phyloP scores from a whole-genome alignment of 352 stramenopile species.

The Globisporangium ultimum region DNA sequence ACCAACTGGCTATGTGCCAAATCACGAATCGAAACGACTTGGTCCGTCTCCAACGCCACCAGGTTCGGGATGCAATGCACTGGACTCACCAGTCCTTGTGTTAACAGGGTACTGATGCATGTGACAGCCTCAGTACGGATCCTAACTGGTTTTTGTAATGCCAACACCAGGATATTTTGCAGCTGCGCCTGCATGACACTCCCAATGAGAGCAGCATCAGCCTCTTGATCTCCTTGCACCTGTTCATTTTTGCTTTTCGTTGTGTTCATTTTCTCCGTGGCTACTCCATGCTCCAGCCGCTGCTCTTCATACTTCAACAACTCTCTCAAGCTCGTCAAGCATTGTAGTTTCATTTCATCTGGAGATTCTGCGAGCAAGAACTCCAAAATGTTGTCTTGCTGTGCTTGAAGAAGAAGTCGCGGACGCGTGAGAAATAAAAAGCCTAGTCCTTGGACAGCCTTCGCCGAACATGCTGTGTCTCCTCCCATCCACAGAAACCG shows the following conservation, averaged over 20 bases:
- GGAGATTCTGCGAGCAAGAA: constrained; percentile 34
- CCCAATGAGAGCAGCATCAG: constrained; percentile 79
- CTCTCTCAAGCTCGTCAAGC: constrained; percentile 70
- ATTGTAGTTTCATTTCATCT: constrained; percentile 62
- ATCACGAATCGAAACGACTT: constrained; percentile 60
- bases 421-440: constrained; percentile 72
- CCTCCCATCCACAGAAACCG: constrained; percentile 41
- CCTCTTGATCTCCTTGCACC: constrained; percentile 85
- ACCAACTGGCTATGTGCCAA: constrained; percentile 63
- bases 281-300: constrained; percentile 52
- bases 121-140: constrained; percentile 69
- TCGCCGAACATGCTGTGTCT: constrained; percentile 50
- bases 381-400: constrained; percentile 66
- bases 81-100: constrained; percentile 74
- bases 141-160: constrained; percentile 45
- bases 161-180: constrained; percentile 50
- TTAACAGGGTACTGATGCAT: constrained; percentile 66
- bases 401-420: constrained; percentile 61
- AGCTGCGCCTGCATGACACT: constrained; percentile 86
- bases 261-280: constrained; percentile 34
- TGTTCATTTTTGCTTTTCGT: constrained; percentile 70
- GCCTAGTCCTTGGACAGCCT: constrained; percentile 79
- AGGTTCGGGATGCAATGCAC: constrained; percentile 75
- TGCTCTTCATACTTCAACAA: constrained; percentile 68
- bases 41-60: constrained; percentile 78